phyloP scores from a whole-genome alignment of 2,329 filamentous ascomycete species.

The Claviceps pazoutovae region DNA sequence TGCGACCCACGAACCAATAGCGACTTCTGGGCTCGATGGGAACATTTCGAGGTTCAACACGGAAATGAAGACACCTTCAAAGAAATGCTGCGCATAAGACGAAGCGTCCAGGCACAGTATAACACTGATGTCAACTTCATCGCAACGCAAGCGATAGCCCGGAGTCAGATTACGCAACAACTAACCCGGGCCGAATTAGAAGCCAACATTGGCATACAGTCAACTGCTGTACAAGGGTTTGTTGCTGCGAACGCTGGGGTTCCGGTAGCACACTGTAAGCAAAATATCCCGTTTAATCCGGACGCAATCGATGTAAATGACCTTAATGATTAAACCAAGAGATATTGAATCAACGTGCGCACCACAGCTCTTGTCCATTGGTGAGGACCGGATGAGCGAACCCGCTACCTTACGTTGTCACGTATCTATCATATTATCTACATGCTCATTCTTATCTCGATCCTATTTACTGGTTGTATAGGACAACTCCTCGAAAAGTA shows the following conservation, averaged over 20 bases:
- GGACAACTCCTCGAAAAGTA: too few relatives aligned
- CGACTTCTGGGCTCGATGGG: conserved; percentile 93
- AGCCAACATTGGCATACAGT: conserved; percentile 76
- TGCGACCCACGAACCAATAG: conserved; percentile 86
- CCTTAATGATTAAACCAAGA: conserved; percentile 40
- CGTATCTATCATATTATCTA: too few relatives aligned
- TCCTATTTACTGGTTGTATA: too few relatives aligned
- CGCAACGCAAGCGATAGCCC: conserved; percentile 82
- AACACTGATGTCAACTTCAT: conserved; percentile 99
- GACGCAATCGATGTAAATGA: conserved; percentile 74
- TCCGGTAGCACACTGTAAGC: conserved; percentile 33
- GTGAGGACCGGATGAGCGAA: not conserved
- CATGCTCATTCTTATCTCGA: too few relatives aligned
- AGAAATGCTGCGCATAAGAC: conserved; percentile 96
- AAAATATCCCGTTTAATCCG: conserved; percentile 49
- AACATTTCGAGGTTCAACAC: conserved; percentile 91
- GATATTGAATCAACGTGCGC: not conserved
- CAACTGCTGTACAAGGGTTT: conserved; percentile 79
- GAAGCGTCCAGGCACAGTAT: conserved; percentile 93
- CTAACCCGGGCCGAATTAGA: conserved; percentile 59
- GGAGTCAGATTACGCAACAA: conserved; percentile 51
- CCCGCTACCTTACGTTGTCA: too few relatives aligned
- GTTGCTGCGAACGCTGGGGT: conserved; percentile 72
- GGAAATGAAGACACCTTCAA: conserved; percentile 99
- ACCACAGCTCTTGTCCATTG: not conserved